Percentiles rank a stretch among this genome's conserved stretches.
These are phyloP conservation scores for Leishmania lainsoni DNA, from an alignment of 208 protist genomes.

Conservation along the genomic window DNA sequence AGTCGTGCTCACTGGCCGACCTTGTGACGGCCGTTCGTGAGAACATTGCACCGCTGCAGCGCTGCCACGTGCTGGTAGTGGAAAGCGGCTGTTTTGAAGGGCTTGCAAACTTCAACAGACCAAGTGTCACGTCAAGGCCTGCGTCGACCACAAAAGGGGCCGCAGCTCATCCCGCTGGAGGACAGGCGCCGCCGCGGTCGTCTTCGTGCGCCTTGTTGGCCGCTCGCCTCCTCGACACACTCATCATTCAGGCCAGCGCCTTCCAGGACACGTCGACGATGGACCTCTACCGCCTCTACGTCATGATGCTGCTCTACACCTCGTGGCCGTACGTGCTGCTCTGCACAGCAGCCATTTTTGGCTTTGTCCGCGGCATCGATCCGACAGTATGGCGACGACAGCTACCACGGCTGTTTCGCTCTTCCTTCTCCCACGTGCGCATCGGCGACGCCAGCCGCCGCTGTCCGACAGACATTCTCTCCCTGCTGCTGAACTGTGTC, in stretches of 20 bases:
- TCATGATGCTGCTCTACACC: constrained; percentile 70
- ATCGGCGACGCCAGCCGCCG: constrained; percentile 32
- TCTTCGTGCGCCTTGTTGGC: constrained; percentile 15
- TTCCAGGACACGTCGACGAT: constrained; percentile 69
- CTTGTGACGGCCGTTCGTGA: constrained; percentile 33
- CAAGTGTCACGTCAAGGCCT: neutral
- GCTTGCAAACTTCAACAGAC: neutral
- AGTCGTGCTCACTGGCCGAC: constrained; percentile 19
- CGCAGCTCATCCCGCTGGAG: neutral
- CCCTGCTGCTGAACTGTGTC: constrained; percentile 74
- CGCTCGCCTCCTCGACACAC: constrained; percentile 56
- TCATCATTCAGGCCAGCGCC: constrained; percentile 72
- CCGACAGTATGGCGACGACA: constrained; percentile 57
- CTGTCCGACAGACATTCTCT: constrained; percentile 81
- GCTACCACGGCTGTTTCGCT: constrained; percentile 78
- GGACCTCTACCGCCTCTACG: constrained; percentile 78
- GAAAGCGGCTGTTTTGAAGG: constrained; percentile 40
- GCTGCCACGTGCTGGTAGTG: constrained; percentile 31
- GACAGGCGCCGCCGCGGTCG: neutral
- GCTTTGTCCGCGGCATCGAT: constrained; percentile 67
- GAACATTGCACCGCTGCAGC: constrained; percentile 39
- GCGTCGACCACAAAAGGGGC: neutral
- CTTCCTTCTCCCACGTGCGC: constrained; percentile 79
- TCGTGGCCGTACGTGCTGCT: constrained; percentile 84
- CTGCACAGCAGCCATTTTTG: constrained; percentile 73